Conservation (phyloP, 1,284 basidiomycete species). For the Ustilago crameri region DNA sequence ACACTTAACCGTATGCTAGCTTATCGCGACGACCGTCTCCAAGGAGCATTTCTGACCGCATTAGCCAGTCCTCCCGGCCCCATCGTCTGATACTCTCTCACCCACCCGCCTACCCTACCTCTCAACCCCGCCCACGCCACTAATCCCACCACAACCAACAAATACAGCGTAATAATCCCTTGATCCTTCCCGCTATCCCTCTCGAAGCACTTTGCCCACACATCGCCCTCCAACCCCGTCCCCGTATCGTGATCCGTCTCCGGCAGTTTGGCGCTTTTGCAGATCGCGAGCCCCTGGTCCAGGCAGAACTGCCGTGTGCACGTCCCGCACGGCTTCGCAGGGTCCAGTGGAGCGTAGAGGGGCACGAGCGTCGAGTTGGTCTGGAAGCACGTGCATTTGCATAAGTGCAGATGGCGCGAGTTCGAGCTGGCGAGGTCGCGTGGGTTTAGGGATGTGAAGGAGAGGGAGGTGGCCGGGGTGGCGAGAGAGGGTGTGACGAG, state of each 20-base stretch:
- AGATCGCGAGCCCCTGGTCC: constrained; percentile 60
- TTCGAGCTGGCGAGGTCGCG: constrained; percentile 1
- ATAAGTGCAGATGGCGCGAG: constrained; percentile 51
- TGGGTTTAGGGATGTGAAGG: constrained; percentile 1
- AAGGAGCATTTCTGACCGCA: constrained; percentile 32
- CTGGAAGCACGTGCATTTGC: constrained; percentile 68
- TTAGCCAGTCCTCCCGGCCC: constrained; percentile 27
- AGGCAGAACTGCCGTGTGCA: constrained; percentile 68
- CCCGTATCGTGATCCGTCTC: constrained; percentile 64
- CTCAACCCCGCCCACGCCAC: constrained; percentile 27
- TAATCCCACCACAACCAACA: constrained; percentile 49
- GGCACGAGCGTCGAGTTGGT: constrained; percentile 67
- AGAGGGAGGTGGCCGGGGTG: constrained; percentile 1
- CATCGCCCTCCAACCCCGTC: constrained; percentile 67
- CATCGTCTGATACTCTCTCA: constrained; percentile 14
- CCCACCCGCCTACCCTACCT: constrained; percentile 26
- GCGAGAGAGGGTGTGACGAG: constrained; percentile 15
- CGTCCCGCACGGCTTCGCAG: constrained; percentile 60
- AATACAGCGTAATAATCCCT: constrained; percentile 60
- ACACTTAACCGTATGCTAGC: background rate
- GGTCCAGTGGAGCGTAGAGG: constrained; percentile 52
- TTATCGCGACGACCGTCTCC: constrained; percentile 10
- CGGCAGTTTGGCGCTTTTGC: constrained; percentile 62
- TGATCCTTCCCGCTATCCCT: constrained; percentile 64
- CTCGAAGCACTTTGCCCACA: constrained; percentile 67